Evolutionary conservation across 805 yeast genomes (phyloP), one percentile per base, ranked within the genome.

Genomic region (Candida orba): DNA sequence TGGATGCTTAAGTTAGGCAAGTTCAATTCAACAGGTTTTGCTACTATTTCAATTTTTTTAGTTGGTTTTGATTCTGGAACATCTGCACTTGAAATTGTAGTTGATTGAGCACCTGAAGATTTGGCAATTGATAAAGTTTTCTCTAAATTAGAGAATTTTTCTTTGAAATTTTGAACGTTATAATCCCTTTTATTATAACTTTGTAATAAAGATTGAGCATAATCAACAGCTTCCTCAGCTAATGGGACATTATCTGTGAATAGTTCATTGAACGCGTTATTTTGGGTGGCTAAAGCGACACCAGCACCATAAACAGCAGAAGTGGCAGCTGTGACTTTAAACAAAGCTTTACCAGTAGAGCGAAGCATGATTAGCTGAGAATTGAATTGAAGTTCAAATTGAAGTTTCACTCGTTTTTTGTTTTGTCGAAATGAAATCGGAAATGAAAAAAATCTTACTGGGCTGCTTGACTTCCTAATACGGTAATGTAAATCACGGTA

Each of bases 221-320:
- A 53, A 42, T 76, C 75, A 27, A 81, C 71, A 27, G 75, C 63
- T 20, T 63, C 62, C 52, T 79, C 84, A 33, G 79, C 85, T 40
- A 73, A 69, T 17, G 93, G 93, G 37, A 82, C 75, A 46, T 73
- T 74, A 50, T 79, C 80, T 20, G 79, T 69, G 60, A 79, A 82
- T 37, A 68, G 50, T 51, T 82, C 86, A 51, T 77, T 80, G 58
- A 81, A 72, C 15, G 75, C 67, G 51, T 80, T 84, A 55, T 71
- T 71, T 48, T 74, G 65, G 27, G 78, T 65, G 13, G 88, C 69
- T 44, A 72, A 63, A 41, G 73, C 76, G n/a, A 79, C 73, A 42
- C 85, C 87, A 31, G 72, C 78, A 31, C 75, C 78, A 51, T 80
- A 82, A 23, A 75, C 58, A 4, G 63, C 57, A 3, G 66, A 52